Evolutionary conservation across 2,329 filamentous ascomycete genomes (phyloP).

Genomic region (Triangularia setosa): DNA sequence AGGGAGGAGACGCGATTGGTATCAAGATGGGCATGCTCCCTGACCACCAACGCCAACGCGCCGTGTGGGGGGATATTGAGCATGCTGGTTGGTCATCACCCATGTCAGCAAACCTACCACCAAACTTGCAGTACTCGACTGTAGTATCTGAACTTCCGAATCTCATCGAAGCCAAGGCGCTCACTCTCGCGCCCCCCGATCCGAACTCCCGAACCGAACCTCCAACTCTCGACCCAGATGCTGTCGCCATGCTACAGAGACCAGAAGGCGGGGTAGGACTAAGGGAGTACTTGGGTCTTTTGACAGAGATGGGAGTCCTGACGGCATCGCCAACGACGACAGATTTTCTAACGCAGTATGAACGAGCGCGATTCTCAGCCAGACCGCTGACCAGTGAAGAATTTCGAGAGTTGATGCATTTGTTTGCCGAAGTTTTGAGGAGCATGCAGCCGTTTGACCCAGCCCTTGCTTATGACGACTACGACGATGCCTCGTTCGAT

Average conservation of each 20-base stretch:
- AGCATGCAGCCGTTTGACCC: constrained; percentile 66
- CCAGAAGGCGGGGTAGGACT: constrained; percentile 66
- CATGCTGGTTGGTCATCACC: constrained; percentile 90
- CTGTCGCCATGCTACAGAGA: constrained; percentile 68
- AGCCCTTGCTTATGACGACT: constrained; percentile 41
- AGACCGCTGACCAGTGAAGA: constrained; percentile 62
- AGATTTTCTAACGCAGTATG: constrained; percentile 73
- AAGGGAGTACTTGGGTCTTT: constrained; percentile 71
- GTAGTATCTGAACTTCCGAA: constrained; percentile 83
- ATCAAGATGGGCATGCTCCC: constrained; percentile 40
- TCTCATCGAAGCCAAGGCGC: constrained; percentile 85
- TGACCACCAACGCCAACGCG: constrained; percentile 35
- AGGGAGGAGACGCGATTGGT: constrained; percentile 36
- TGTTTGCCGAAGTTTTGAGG: constrained; percentile 77
- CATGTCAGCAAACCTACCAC: constrained; percentile 61
- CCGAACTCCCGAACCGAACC: constrained; percentile 37
- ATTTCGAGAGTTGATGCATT: constrained; percentile 76
- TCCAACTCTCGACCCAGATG: constrained; percentile 58
- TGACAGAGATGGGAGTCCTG: constrained; percentile 65
- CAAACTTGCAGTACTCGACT: constrained; percentile 76
- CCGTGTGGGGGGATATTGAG: constrained; percentile 75
- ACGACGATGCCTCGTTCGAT: constrained; percentile 19
- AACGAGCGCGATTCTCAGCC: constrained; percentile 78
- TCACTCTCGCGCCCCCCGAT: constrained; percentile 70
- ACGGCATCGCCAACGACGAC: constrained; percentile 40